Conservation (phyloP, 1,284 basidiomycete genomes). For the Flammula alnicola region DNA sequence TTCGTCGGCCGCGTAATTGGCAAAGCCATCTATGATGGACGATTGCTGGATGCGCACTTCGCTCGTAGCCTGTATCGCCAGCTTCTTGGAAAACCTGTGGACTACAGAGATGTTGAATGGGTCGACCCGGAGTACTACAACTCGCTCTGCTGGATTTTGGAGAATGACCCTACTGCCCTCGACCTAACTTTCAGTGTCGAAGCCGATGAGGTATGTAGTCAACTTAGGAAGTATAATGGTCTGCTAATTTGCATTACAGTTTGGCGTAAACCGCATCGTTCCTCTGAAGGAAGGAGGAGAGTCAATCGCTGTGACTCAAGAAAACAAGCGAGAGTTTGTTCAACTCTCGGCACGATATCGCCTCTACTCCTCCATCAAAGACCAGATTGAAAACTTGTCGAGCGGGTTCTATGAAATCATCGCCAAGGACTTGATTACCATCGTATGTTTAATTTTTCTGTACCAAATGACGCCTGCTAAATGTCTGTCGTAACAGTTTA, state of each 20-base stretch:
- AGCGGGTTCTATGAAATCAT: conserved; percentile 97
- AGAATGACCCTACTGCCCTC: conserved; percentile 85
- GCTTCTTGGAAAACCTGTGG: conserved; percentile 88
- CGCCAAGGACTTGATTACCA: conserved; percentile 82
- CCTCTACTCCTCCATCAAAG: conserved; percentile 92
- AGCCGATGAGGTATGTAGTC: conserved; percentile 75
- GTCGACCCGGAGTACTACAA: conserved; percentile 98
- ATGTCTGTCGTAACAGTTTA: conserved; percentile 68
- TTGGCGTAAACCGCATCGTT: conserved; percentile 87
- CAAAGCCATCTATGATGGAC: conserved; percentile 94
- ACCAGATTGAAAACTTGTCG: conserved; percentile 93
- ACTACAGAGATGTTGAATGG: conserved; percentile 94
- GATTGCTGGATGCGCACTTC: conserved; percentile 97
- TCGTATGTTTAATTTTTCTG: conserved; percentile 51
- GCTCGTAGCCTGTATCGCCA: conserved; percentile 94
- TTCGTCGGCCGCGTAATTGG: conserved; percentile 98
- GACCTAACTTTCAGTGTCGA: conserved; percentile 92
- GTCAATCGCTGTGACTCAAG: conserved; percentile 85
- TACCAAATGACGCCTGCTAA: conserved; percentile 19
- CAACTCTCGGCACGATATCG: conserved; percentile 91
- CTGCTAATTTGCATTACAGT: conserved; percentile 50
- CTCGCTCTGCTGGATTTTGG: conserved; percentile 89
- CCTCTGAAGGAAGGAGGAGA: conserved; percentile 87
- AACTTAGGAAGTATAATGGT: conserved; percentile 8
- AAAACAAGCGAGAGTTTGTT: conserved; percentile 97